Evolutionary conservation across 805 yeast genomes (phyloP), one percentile per base, ranked within the genome.

Genomic region (Middelhovenomyces tepae): DNA sequence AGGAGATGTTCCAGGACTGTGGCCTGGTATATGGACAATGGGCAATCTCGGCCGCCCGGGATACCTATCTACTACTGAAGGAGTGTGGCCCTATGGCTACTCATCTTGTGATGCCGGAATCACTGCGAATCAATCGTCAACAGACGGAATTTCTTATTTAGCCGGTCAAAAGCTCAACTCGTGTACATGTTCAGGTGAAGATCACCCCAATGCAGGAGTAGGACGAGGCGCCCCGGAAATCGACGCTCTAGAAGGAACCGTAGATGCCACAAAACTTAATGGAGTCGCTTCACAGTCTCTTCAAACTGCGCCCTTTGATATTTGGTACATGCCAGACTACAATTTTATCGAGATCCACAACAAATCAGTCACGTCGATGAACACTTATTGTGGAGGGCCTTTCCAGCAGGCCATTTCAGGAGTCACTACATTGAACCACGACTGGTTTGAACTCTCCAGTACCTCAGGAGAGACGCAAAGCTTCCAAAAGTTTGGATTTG

Each of bases 191-290:
- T 60, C 66, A 16, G 85, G 78, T 18, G 84, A 75, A 46, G 85
- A 78, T 33, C 96, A 87, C 55, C 97, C 97, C 29, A 86, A 78
- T 53, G 70, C 62, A 15, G 96, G 96, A 31, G 57, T 60, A 1
- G 96, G 96, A 9, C 75, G 97, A 57, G 95, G 95, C 34, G 94
- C 95, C 0, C 95, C 95, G 7, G 96, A 86, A 66, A 84, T 89
- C 47, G 97, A 89, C 73, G 75, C 78, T 28, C 55, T 89, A 33
- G 97, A 89, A 70, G 95, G 79, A 43, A 86, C 84, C 45, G 71
- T 75, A 16, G 65, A 78, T 2, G 62, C 55, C 9, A 35, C 65
- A 14, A 40, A 45, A 25, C 69, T 68, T 34, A 62, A 58, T 9
- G 91, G 91, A 46, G 71, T 78, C 27, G 95, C 87, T 1, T 84